A percentile compares a stretch with the other conserved stretches of the same genome.
phyloP scores from a whole-genome alignment of 2,329 filamentous ascomycete species.

The Aureobasidium sp. region DNA sequence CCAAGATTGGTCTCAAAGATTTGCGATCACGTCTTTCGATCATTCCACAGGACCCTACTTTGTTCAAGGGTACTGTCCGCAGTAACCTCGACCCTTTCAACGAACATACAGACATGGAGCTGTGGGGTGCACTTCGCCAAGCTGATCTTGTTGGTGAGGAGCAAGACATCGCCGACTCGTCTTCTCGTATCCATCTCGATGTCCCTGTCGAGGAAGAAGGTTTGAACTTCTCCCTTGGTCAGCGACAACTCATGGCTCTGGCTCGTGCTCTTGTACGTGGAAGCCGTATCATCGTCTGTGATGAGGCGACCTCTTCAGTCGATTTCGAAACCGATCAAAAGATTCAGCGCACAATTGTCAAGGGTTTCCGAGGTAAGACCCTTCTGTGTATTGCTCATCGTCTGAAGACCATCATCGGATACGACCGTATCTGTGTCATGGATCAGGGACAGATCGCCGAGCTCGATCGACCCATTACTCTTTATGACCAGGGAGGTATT shows the following conservation, averaged over 20 bases:
- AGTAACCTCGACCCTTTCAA: slow-evolving; percentile 73
- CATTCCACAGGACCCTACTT: slow-evolving; percentile 75
- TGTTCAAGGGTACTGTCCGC: slow-evolving; percentile 73
- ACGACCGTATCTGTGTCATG: slow-evolving; percentile 97
- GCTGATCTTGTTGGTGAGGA: slow-evolving; percentile 59
- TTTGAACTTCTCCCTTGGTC: slow-evolving; percentile 89
- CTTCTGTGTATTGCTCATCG: slow-evolving; percentile 88
- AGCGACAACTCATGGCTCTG: slow-evolving; percentile 90
- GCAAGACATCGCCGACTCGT: slow-evolving; percentile 32
- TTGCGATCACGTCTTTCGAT: slow-evolving; percentile 64
- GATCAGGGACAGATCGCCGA: slow-evolving; percentile 81
- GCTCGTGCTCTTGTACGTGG: slow-evolving; percentile 81
- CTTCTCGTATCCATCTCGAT: slow-evolving; percentile 67
- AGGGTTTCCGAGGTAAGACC: slow-evolving; percentile 77
- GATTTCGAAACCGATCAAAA: slow-evolving; percentile 96
- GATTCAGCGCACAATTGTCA: slow-evolving; percentile 82
- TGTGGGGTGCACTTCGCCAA: slow-evolving; percentile 70
- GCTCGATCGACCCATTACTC: slow-evolving; percentile 62
- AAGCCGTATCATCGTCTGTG: slow-evolving; percentile 88
- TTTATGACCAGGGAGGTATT: slow-evolving; percentile 69
- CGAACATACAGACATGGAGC: slow-evolving; percentile 66
- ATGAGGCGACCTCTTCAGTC: slow-evolving; percentile 87
- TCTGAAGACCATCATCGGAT: slow-evolving; percentile 76
- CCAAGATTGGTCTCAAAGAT: slow-evolving; percentile 64
- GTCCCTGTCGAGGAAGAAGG: slow-evolving; percentile 85